Evolutionary conservation across 2,329 filamentous ascomycete species (phyloP), one percentile per base, ranked within the genome.

Genomic region (Thermoascus crustaceus): DNA sequence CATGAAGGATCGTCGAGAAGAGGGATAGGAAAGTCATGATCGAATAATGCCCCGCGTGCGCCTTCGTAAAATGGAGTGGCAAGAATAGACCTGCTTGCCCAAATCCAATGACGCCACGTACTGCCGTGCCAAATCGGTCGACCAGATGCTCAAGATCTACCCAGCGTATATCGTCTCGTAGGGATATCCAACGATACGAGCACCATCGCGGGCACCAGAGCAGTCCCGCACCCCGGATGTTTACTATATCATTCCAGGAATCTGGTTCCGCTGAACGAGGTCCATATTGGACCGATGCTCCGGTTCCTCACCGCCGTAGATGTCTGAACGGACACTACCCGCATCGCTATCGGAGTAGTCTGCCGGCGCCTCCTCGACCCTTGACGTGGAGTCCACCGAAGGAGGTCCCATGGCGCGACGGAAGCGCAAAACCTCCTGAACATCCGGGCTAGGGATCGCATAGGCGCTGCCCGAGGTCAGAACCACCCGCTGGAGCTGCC

Each of bases 391-490:
- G n/a, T n/a, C n/a, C n/a, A n/a, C n/a, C 13, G 14, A 9, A 9
- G 26, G 18, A 29, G 26, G 26, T 4, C 26, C 26, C 26, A 29
- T 29, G 18, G 26, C 26, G 8, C 50, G 49, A 9, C 55, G 50
- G 14, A 56, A 42, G 4, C 52, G 53, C 5, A 52, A 37, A 27
- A 53, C 50, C 21, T 61, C 55, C 20, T 51, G 44, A 1, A 57
- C 55, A n/a, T 58, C 53, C 2, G 46, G 38, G 16, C 43, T 53
- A 2, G 45, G 50, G 4, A 55, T 54, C 1, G 59, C 58, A 24
- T 61, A 58, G 41, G 57, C 54, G 0, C 50, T 54, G 1, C 54
- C 51, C 13, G 50, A 36, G 16, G 54, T 47, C 37, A 58, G 34
- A 1, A 52, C 53, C 10, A 52, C 47, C 3, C 47, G 48, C 18